phyloP scores from a whole-genome alignment of 768 basidiomycete species.

The Boletus vermiculosoides region DNA sequence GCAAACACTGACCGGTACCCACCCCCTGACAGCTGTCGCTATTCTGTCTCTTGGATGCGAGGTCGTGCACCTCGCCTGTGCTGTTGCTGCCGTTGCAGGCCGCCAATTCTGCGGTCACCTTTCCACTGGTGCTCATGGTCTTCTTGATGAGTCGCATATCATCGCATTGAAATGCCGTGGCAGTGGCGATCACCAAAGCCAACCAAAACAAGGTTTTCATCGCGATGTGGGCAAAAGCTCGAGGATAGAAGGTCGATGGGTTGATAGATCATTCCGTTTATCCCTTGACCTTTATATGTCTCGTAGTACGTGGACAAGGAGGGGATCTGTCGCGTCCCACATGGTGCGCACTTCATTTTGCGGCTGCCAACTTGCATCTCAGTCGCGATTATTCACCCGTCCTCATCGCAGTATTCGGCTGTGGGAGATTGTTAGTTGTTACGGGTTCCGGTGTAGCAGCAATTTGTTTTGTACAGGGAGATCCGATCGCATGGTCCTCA shows the following conservation, averaged over 20 bases:
- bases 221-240: background rate
- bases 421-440: no score
- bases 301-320: background rate
- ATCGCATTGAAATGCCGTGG: background rate
- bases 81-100: background rate
- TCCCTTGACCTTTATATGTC: background rate
- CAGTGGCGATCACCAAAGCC: background rate
- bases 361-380: no score
- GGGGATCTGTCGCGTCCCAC: background rate
- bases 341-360: background rate
- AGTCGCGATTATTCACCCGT: no score
- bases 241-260: background rate
- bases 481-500: no score
- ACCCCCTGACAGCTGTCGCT: background rate
- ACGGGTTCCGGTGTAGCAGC: no score
- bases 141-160: background rate
- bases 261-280: background rate
- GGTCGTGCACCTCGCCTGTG: background rate
- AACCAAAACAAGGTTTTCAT: background rate
- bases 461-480: no score
- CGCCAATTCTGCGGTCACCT: background rate
- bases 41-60: background rate
- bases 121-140: background rate
- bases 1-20: background rate
- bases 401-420: no score